These are phyloP conservation scores for Margaritispora aquatica DNA, from an alignment of 495 filamentous ascomycete genomes.

Conservation along the genomic window DNA sequence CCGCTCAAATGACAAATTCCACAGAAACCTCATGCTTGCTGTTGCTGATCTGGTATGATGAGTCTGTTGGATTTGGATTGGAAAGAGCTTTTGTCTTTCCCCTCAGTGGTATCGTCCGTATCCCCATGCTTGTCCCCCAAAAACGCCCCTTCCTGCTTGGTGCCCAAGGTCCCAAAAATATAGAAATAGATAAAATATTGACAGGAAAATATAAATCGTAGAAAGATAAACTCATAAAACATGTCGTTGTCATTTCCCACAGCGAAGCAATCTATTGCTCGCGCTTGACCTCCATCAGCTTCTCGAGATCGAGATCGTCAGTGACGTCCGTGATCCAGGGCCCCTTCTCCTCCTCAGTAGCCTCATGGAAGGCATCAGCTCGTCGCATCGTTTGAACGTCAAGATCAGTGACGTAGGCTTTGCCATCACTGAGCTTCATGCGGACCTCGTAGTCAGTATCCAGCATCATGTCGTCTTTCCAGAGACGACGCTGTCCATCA, in stretches of 20 bases:
- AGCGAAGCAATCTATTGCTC: conserved; percentile 13
- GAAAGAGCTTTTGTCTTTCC: conserved; percentile 18
- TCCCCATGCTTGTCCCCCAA: conserved; percentile 7
- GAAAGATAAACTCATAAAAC: conserved; percentile 6
- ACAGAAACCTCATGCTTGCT: conserved; percentile 7
- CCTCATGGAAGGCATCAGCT: conserved; percentile 69
- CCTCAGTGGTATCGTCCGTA: conserved; percentile 22
- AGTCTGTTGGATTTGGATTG: too few relatives aligned
- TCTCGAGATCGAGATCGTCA: conserved; percentile 25
- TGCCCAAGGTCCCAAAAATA: too few relatives aligned
- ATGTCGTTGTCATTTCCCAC: background rate
- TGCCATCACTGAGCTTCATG: conserved; percentile 63
- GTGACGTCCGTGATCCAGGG: conserved; percentile 46
- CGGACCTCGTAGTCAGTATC: conserved; percentile 92
- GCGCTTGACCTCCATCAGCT: conserved; percentile 25
- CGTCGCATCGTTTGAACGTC: conserved; percentile 87
- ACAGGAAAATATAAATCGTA: conserved; percentile 14
- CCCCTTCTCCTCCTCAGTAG: conserved; percentile 79
- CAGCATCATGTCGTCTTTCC: conserved; percentile 99
- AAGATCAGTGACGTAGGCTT: conserved; percentile 82
- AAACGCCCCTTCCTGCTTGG: background rate
- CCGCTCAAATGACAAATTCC: background rate
- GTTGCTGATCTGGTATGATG: conserved; percentile 14
- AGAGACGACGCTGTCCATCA: conserved; percentile 79
- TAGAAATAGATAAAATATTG: conserved; percentile 10